Base-by-base conservation (phyloP, 345 rosid species). In the Boechera retrofracta region DNA sequence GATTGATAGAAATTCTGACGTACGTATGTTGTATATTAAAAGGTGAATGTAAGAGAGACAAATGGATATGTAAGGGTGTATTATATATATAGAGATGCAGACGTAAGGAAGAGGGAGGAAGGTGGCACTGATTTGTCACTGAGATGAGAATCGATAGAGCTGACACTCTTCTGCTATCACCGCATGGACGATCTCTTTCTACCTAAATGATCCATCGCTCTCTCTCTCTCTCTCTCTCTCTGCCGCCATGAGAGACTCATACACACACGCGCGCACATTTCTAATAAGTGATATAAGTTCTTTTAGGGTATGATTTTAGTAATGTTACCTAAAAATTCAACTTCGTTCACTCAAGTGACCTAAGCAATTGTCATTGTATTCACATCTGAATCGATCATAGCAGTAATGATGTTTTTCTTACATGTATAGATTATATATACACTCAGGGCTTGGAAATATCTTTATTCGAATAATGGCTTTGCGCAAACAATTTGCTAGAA, bases 221-320 rank as follows among this genome's bases (percentile, higher is more conserved):
- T 63, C 76, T 59, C 63, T 65, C 60, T 51, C 75, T 58, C 60
- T 68, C 77, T 81, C 32, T 84, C 79, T 69, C 77, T 84, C 33
- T 84, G 79, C 87, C 88, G 88, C 84, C 87, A 73, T 54, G 68
- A 51, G 62, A 70, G 67, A 57, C 51, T 8, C 54, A 16, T 42
- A 52, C 29, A 36, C 8, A 47, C 60, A 33, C 58, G 15, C 66
- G 56, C 54, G 55, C 62, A 16, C 26, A 18, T 67, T 58, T 49
- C 54, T 8, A 36, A 28, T 16, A 56, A 44, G 11, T 42, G 29
- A 33, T 57, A 28, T 29, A 67, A 28, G 13, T 67, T 67, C 13
- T 10, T 69, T 67, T 31, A 55, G 71, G 75, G 71, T 63, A 62
- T 69, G 15, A 7, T 38, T 61, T 54, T 33, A 63, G 33, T 28